Base-by-base conservation (phyloP, 805 yeast genomes). In the Yarrowia hollandica region DNA sequence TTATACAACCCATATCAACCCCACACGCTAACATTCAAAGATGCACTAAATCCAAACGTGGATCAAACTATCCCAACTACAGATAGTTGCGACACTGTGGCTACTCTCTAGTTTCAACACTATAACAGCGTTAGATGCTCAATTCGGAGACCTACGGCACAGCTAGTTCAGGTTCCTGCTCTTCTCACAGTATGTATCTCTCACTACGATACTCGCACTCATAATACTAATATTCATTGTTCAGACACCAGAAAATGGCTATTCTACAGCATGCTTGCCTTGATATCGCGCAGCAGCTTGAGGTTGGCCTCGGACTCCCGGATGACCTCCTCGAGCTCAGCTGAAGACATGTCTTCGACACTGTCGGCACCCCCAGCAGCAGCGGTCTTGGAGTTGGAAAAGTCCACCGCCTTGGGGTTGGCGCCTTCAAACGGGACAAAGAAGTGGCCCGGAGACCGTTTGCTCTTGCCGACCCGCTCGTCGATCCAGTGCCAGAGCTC, bases 401-500 rank as follows among this genome's bases (percentile, higher is more conserved):
- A 48, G 55, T 48, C 55, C 10, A 48, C 55, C 39, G 33, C 15
- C 55, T 48, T 48, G 55, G 55, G 55, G 39, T 52, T 52, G 34
- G 44, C 58, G 26, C 58, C 58, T 33, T 52, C 58, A 18, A 52
- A 52, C 25, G 58, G 58, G 16, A 37, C 58, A 35, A 48, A 48
- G 30, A 52, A 35, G 12, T 37, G 33, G 15, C 42, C 44, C 6
- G 42, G 58, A 14, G 58, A 25, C 16, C 44, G 44, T 25, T 35
- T 38, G 18, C 44, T 52, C 58, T 52, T 68, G 31, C 62, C 50
- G 1, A 73, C 71, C 33, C 81, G 75, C 61, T 73, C 75, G 39
- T 77, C 77, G 39, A 88, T 76, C 96, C 96, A 88, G 44, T 81
- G 78, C 94, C 94, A 88, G 41, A 88, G 67, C 21, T 78, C 77